Evolutionary conservation across 257 asterid genomes (phyloP), one percentile per base, ranked within the genome.

Genomic region (Solanum rostratum): DNA sequence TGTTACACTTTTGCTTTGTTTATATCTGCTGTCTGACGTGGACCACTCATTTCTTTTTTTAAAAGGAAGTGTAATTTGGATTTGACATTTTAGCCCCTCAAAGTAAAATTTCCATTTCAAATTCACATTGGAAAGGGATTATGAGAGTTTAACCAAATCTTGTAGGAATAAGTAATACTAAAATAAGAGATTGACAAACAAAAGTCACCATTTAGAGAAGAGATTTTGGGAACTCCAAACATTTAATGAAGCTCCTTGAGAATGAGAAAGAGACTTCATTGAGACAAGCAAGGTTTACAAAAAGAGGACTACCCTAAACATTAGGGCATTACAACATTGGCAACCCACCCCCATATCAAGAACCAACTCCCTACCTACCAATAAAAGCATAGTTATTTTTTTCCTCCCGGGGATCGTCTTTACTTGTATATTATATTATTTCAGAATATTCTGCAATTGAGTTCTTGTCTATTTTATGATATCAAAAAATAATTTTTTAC

Each of bases 271-370:
- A 78, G 63, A 16, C 41, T 16, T 24, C 57, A 76, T 76, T 27
- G 63, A 76, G 46, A 76, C 46, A 50, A 27, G 10, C 15, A 27
- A 50, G 22, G 18, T 24, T 46, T 78, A 7, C n/a, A 27, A 29
- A 76, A 10, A 27, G 45, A 49, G 45, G 63, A 27, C 45, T 50
- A 29, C 82, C 82, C 63, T 78, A 24, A 78, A 27, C 6, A 78
- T 78, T 49, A 78, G 63, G 82, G 63, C 82, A 50, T 16, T 78
- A 10, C 18, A 29, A 29, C 57, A 49, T 78, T 50, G 82, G 63
- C 46, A 78, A 27, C 22, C 63, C 63, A 55, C 14, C 63, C 82
- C 6, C 29, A 49, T 53, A 2, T 53, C 33, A 76, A 76, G 41
- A 45, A 46, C 24, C 45, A 46, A 14, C 12, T 16, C 62, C 5